phyloP scores from a whole-genome alignment of 1,284 basidiomycete genomes.

The Cerioporus squamosus region DNA sequence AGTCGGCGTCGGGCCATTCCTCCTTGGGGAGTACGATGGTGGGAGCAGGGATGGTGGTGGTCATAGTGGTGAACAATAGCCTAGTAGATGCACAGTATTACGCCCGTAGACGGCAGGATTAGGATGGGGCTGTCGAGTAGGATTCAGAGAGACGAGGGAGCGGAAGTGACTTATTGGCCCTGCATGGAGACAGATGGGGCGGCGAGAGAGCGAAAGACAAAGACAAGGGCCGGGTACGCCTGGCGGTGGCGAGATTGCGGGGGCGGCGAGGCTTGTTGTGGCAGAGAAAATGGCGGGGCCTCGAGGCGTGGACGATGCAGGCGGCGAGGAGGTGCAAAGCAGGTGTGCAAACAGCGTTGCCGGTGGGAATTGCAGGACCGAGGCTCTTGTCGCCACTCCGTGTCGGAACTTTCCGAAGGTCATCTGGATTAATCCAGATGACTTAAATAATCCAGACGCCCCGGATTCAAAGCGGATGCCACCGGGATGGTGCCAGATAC shows the following conservation, averaged over 20 bases:
- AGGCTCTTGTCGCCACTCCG: too few relatives aligned
- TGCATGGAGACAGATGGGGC: conserved; percentile 23
- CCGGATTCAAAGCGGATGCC: too few relatives aligned
- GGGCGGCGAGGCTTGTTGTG: conserved; percentile 7
- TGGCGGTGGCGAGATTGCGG: conserved; percentile 9
- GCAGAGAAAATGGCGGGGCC: conserved; percentile 7
- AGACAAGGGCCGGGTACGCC: conserved; percentile 2
- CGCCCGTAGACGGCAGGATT: conserved; percentile 26
- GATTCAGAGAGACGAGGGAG: conserved; percentile 25
- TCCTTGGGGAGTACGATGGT: conserved; percentile 58
- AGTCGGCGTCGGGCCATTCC: conserved; percentile 85
- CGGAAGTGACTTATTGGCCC: conserved; percentile 27
- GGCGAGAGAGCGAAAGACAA: conserved; percentile 20
- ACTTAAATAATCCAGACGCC: too few relatives aligned
- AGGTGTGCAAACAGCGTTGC: conserved; percentile 15
- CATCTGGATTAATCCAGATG: too few relatives aligned
- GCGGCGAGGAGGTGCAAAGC: background rate
- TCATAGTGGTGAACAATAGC: conserved; percentile 43
- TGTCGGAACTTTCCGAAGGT: too few relatives aligned
- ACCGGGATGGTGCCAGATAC: too few relatives aligned
- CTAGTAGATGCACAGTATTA: conserved; percentile 25
- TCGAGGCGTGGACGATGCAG: background rate
- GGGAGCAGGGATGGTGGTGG: conserved; percentile 63
- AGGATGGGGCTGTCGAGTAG: conserved; percentile 22
- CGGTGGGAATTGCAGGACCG: conserved; percentile 11